A percentile compares a stretch with the other conserved stretches of the same genome.
Evolutionary conservation across 2,329 filamentous ascomycete species (phyloP).

Genomic region (Thelonectria blattea): DNA sequence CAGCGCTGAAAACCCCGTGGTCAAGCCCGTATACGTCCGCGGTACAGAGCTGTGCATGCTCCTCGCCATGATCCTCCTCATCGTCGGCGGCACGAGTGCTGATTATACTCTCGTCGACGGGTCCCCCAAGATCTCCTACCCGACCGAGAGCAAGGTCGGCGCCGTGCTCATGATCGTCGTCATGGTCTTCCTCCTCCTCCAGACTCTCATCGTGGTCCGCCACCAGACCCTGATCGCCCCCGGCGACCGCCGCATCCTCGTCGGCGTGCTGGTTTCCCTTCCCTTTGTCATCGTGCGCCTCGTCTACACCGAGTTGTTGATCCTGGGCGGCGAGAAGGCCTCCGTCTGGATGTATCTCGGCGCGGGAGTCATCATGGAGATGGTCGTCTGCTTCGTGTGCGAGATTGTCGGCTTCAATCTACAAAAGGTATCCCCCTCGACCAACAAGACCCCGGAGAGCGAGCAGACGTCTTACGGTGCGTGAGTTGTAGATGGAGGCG

Average conservation of each 20-base stretch:
- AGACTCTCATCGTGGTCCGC: slow-evolving; percentile 47
- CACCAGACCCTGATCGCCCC: slow-evolving; percentile 49
- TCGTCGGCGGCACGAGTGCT: slow-evolving; percentile 42
- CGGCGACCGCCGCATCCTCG: slow-evolving; percentile 62
- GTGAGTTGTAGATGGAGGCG: slow-evolving; percentile 4
- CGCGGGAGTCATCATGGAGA: slow-evolving; percentile 43
- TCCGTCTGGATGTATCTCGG: slow-evolving; percentile 42
- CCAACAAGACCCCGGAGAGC: slow-evolving; percentile 20
- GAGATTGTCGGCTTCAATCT: slow-evolving; percentile 41
- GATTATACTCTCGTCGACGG: slow-evolving; percentile 29
- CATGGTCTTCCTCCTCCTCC: slow-evolving; percentile 48
- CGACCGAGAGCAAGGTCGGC: slow-evolving; percentile 37
- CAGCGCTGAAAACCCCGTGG: slow-evolving; percentile 37
- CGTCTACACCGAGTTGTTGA: slow-evolving; percentile 39
- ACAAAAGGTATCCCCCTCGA: slow-evolving; percentile 27
- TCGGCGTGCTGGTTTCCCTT: slow-evolving; percentile 45
- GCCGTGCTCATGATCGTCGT: slow-evolving; percentile 43
- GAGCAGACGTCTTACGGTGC: slow-evolving; percentile 12
- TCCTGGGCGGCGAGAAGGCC: slow-evolving; percentile 37
- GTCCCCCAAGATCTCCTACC: slow-evolving; percentile 37
- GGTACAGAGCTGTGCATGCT: slow-evolving; percentile 51
- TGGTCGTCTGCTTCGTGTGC: slow-evolving; percentile 41
- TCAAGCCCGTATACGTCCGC: slow-evolving; percentile 40
- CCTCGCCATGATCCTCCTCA: slow-evolving; percentile 46
- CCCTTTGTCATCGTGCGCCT: slow-evolving; percentile 45